Percentiles rank a stretch among this genome's conserved stretches.
These are phyloP conservation scores for Skeletonema tropicum DNA, from an alignment of 108 stramenopile genomes.

Conservation along the genomic window DNA sequence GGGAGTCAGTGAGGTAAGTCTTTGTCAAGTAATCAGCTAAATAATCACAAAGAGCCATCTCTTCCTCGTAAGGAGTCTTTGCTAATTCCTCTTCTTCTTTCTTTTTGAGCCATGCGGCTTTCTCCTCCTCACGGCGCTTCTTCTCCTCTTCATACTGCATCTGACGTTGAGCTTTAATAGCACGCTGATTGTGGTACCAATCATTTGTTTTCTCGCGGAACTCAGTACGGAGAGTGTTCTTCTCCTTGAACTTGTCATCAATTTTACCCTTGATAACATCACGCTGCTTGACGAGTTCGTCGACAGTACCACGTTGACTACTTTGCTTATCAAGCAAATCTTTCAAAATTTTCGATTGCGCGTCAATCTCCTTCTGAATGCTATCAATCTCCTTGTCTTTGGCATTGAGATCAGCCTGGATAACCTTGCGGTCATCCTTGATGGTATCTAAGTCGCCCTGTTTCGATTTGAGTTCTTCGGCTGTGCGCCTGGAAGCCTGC, in stretches of 20 bases:
- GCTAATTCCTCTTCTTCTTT: slow-evolving; percentile 93
- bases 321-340: slow-evolving; percentile 61
- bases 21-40: slow-evolving; percentile 86
- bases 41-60: slow-evolving; percentile 95
- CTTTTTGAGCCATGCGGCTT: slow-evolving; percentile 79
- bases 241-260: slow-evolving; percentile 82
- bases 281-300: slow-evolving; percentile 73
- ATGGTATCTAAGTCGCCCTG: slow-evolving; percentile 67
- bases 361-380: slow-evolving; percentile 77
- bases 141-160: slow-evolving; percentile 88
- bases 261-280: slow-evolving; percentile 73
- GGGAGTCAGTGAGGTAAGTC: slow-evolving; percentile 57
- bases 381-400: slow-evolving; percentile 92
- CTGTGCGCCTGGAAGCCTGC: slow-evolving; percentile 70
- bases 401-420: slow-evolving; percentile 63
- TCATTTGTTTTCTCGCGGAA: slow-evolving; percentile 81
- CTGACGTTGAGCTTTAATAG: slow-evolving; percentile 80
- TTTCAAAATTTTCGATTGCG: slow-evolving; percentile 56
- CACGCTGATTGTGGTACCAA: slow-evolving; percentile 86
- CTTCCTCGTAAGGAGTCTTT: slow-evolving; percentile 96
- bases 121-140: slow-evolving; percentile 86
- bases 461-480: slow-evolving; percentile 74
- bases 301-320: slow-evolving; percentile 60
- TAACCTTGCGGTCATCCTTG: slow-evolving; percentile 66
- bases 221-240: slow-evolving; percentile 70